Evolutionary conservation across 805 yeast species (phyloP), one percentile per base, ranked within the genome.

Genomic region (Wickerhamomyces mucosus): DNA sequence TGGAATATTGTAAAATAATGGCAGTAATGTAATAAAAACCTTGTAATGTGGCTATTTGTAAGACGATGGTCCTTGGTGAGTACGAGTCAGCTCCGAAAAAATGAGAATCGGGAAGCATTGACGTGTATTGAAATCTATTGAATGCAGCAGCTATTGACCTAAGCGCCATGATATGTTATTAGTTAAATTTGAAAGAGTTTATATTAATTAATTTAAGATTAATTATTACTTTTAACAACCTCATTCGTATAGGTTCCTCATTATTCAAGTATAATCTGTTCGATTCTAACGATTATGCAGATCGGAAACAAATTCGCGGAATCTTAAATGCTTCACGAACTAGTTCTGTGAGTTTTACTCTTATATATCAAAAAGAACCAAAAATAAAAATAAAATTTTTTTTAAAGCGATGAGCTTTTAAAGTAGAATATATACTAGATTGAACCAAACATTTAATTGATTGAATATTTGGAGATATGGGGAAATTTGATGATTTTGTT

Each of bases 31-130:
- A 89, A 58, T 88, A 88, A 36, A 83, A 74, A 22, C 73, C 49
- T 53, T 89, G 98, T 17, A 89, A 58, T 15, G 83, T 59, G 6
- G 85, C 53, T 14, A 89, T 89, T 55, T 89, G 97, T 26, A 72
- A 51, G 28, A 75, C 58, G 29, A 78, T 68, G 31, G 75, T 66
- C 26, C 61, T 46, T 1, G 88, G 85, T 1, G 83, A 70, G 16
- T 23, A 23, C 6, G 26, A 23, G 15, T 23, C 26, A 5, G 16
- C 26, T 16, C 15, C 16, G 7, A 23, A 15, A 21, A 15, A 6
- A 34, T 36, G 50, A 54, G 19, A 36, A 4, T 19, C 21, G 31
- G 35, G 35, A 18, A 32, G 18, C 11, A 32, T 22, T 6, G 26
- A 23, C 18, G 28, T 26, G 17, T 30, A 30, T 3, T 27, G 30